Evolutionary conservation across 2,329 filamentous ascomycete genomes (phyloP).

Genomic region (Drechslerella dactyloides): DNA sequence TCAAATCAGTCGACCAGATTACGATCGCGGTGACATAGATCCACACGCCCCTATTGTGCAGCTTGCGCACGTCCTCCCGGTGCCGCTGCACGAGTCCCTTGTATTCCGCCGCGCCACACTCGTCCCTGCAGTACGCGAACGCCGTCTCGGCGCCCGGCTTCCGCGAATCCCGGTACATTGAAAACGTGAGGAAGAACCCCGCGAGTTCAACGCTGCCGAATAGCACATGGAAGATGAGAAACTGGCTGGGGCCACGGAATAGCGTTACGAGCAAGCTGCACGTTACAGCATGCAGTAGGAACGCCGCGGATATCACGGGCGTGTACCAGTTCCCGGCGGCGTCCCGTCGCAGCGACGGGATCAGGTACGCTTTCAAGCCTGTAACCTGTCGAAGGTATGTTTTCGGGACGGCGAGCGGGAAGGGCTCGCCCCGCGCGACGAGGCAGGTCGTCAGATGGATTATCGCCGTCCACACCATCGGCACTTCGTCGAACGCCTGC

Average conservation of each 20-base stretch:
- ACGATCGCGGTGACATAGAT: constrained; percentile 21
- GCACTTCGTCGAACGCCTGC: constrained; percentile 46
- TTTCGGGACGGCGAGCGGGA: constrained; percentile 17
- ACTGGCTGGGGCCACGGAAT: constrained; percentile 38
- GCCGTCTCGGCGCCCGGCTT: background rate
- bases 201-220: constrained; percentile 28
- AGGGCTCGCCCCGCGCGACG: constrained; percentile 29
- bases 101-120: constrained; percentile 29
- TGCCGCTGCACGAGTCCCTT: constrained; percentile 23
- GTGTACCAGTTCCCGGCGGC: constrained; percentile 21
- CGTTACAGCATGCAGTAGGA: constrained; percentile 26
- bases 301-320: constrained; percentile 19
- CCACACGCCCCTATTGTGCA: constrained; percentile 23
- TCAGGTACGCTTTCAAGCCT: constrained; percentile 6
- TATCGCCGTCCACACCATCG: constrained; percentile 46
- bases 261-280: constrained; percentile 38
- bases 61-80: constrained; percentile 5
- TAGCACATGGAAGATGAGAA: constrained; percentile 37
- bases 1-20: constrained; percentile 38
- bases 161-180: background rate
- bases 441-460: constrained; percentile 32
- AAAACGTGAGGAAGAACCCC: constrained; percentile 15
- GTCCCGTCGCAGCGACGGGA: constrained; percentile 15
- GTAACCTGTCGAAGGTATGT: background rate
- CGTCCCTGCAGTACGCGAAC: constrained; percentile 9